Conservation (phyloP, 2,329 filamentous ascomycete species). For the Ophiocordyceps camponoti-floridani region DNA sequence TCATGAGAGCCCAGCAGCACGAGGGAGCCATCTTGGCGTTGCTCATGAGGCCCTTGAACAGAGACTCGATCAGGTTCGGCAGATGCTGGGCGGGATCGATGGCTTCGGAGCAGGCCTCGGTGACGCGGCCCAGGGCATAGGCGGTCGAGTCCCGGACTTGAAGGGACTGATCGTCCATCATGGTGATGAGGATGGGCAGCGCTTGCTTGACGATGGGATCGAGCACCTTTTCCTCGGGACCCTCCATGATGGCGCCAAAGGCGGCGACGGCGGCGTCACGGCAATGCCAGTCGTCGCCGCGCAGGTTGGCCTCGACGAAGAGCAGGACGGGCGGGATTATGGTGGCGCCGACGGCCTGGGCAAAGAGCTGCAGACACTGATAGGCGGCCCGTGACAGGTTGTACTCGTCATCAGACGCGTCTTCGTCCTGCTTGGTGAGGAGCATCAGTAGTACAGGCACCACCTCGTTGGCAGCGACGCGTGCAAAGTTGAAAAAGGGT, state of each 20-base stretch:
- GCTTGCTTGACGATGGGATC: conserved; percentile 94
- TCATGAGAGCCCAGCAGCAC: conserved; percentile 99
- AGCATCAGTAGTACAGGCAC: conserved; percentile 79
- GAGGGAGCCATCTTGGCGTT: conserved; percentile 95
- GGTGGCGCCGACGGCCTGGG: conserved; percentile 71
- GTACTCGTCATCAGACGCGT: conserved; percentile 92
- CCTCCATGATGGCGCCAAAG: conserved; percentile 97
- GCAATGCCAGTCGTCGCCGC: conserved; percentile 83
- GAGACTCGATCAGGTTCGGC: conserved; percentile 65
- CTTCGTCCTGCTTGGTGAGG: conserved; percentile 93
- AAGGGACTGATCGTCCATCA: conserved; percentile 80
- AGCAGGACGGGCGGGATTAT: conserved; percentile 74
- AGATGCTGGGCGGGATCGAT: conserved; percentile 77
- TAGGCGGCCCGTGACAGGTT: conserved; percentile 90
- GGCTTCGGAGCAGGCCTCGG: conserved; percentile 77
- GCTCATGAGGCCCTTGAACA: conserved; percentile 79
- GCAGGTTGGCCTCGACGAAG: conserved; percentile 84
- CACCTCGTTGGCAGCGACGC: conserved; percentile 83
- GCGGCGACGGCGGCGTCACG: conserved; percentile 92
- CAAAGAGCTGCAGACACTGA: conserved; percentile 88
- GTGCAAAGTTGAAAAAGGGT: conserved; percentile 89
- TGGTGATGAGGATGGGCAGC: conserved; percentile 70
- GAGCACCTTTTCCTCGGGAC: conserved; percentile 79
- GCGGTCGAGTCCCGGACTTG: conserved; percentile 93
- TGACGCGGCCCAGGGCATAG: conserved; percentile 89